Evolutionary conservation across 768 basidiomycete genomes (phyloP).

Genomic region (Kwoniella sp.): DNA sequence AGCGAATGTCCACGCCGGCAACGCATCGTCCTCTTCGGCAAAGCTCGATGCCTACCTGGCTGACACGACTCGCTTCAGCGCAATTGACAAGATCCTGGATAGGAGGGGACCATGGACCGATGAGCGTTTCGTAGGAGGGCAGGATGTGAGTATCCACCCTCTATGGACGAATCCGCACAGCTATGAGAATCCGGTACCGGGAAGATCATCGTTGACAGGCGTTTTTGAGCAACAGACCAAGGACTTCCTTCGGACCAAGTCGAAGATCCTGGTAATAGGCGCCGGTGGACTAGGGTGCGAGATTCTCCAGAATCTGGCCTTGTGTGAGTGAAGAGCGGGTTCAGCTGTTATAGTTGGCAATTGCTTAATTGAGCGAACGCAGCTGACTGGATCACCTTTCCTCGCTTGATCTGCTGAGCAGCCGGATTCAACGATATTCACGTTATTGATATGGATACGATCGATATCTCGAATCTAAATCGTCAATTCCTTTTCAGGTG

Average conservation of each 20-base stretch:
- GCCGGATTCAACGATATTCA: slow-evolving; percentile 97
- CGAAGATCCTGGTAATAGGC: slow-evolving; percentile 95
- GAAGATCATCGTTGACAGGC: not conserved
- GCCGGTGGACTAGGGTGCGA: slow-evolving; percentile 96
- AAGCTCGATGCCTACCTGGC: slow-evolving; percentile 26
- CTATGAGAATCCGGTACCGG: not conserved
- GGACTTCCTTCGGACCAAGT: slow-evolving; percentile 74
- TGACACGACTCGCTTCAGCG: slow-evolving; percentile 65
- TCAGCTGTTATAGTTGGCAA: not conserved
- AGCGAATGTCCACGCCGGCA: not conserved
- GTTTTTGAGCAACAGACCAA: slow-evolving; percentile 81
- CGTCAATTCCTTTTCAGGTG: slow-evolving; percentile 97
- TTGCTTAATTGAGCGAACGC: not conserved
- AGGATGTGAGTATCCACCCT: slow-evolving; percentile 63
- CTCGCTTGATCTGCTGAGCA: slow-evolving; percentile 12
- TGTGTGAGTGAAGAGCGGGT: slow-evolving; percentile 58
- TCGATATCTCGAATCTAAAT: slow-evolving; percentile 98
- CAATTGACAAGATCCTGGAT: slow-evolving; percentile 84
- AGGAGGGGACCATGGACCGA: slow-evolving; percentile 87
- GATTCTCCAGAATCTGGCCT: slow-evolving; percentile 91
- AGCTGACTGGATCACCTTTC: not conserved
- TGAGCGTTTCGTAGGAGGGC: slow-evolving; percentile 73
- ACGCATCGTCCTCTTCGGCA: slow-evolving; percentile 11
- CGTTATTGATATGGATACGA: slow-evolving; percentile 99
- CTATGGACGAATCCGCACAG: not conserved